These are phyloP conservation scores for Trichoderma asperellum DNA, from an alignment of 2,329 filamentous ascomycete genomes.

Conservation along the genomic window DNA sequence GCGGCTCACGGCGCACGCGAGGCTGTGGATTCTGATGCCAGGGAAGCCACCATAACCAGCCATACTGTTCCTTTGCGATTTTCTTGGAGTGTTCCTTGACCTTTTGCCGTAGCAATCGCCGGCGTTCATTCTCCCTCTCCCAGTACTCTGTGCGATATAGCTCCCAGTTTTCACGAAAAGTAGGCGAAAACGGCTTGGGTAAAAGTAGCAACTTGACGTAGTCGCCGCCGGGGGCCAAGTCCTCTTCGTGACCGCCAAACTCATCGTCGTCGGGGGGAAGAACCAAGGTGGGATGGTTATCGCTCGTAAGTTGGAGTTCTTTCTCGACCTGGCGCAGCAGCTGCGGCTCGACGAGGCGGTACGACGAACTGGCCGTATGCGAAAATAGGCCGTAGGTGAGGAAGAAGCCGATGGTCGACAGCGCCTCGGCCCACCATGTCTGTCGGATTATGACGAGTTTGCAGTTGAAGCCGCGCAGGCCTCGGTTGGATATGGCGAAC, in stretches of 20 bases:
- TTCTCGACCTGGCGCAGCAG: slow-evolving; percentile 64
- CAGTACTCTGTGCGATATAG: slow-evolving; percentile 92
- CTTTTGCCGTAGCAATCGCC: slow-evolving; percentile 71
- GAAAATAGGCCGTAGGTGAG: slow-evolving; percentile 76
- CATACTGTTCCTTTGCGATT: slow-evolving; percentile 67
- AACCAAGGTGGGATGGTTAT: slow-evolving; percentile 48
- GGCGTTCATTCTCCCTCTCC: slow-evolving; percentile 93
- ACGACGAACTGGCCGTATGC: slow-evolving; percentile 68
- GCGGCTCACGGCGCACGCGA: slow-evolving; percentile 41
- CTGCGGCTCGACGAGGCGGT: slow-evolving; percentile 74
- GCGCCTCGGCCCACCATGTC: slow-evolving; percentile 77
- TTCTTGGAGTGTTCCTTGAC: slow-evolving; percentile 70
- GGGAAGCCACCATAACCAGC: slow-evolving; percentile 86
- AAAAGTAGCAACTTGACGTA: slow-evolving; percentile 88
- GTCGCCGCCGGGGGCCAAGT: slow-evolving; percentile 86
- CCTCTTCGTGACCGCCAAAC: slow-evolving; percentile 77
- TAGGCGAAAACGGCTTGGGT: slow-evolving; percentile 92
- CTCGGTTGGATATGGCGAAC: slow-evolving; percentile 86
- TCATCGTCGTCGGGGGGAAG: slow-evolving; percentile 61
- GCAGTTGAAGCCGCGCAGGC: slow-evolving; percentile 89
- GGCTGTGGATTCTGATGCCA: slow-evolving; percentile 54
- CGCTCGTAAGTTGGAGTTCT: slow-evolving; percentile 54
- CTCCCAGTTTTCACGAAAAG: slow-evolving; percentile 97
- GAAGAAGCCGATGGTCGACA: slow-evolving; percentile 74
- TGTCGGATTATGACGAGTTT: slow-evolving; percentile 90